Conservation (phyloP, 768 basidiomycete species). For the Leucocoprinus sp. region DNA sequence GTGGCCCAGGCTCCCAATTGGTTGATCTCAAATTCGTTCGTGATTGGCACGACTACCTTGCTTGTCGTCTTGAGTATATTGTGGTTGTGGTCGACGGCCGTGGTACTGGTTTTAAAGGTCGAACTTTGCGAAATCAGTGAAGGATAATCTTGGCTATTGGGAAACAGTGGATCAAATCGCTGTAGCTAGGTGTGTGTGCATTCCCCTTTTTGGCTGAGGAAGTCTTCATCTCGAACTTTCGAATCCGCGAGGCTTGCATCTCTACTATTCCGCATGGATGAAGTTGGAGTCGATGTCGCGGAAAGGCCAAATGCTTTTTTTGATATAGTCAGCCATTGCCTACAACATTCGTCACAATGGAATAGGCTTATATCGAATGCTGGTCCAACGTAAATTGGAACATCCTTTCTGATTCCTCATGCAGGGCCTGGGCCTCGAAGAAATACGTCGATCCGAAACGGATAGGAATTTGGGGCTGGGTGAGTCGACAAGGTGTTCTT, state of each 20-base stretch:
- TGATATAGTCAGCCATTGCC: too few species aligned
- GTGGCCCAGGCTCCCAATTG: constrained; percentile 81
- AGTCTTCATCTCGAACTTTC: background rate
- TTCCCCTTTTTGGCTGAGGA: constrained; percentile 1
- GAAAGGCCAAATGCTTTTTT: too few species aligned
- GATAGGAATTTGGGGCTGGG: constrained; percentile 98
- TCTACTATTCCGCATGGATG: too few species aligned
- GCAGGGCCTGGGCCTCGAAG: constrained; percentile 75
- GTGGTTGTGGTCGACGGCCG: constrained; percentile 87
- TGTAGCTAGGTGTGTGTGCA: constrained; percentile 63
- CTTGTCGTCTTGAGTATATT: constrained; percentile 73
- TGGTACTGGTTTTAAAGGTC: constrained; percentile 89
- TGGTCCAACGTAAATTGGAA: background rate
- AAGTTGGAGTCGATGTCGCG: too few species aligned
- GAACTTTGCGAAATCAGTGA: constrained; percentile 80
- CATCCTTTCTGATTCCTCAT: background rate
- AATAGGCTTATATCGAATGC: background rate
- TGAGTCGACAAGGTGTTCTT: constrained; percentile 28
- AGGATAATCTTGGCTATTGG: constrained; percentile 79
- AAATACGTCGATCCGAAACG: constrained; percentile 82
- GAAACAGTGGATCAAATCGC: constrained; percentile 88
- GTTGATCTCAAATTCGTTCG: constrained; percentile 59
- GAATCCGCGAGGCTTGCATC: too few species aligned
- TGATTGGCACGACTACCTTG: constrained; percentile 86
- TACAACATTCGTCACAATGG: too few species aligned